Conservation (phyloP, 1,139 yeast genomes). For the Scheffersomyces cryptocercus region DNA sequence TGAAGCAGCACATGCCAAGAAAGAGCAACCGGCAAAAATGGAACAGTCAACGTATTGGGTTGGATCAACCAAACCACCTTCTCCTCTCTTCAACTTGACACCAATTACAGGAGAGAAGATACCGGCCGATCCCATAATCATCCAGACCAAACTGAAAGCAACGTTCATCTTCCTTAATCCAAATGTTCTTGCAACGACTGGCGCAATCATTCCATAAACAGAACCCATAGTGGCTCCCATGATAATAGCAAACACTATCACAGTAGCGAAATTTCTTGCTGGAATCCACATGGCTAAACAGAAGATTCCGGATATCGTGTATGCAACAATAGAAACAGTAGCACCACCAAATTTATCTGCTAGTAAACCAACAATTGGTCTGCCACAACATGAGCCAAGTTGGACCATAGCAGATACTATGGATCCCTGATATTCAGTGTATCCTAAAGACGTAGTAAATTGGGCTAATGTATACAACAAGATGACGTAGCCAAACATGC, state of each 20-base stretch:
- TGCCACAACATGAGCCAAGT: constrained; percentile 38
- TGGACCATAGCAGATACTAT: constrained; percentile 52
- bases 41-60: constrained; percentile 50
- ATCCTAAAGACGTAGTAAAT: constrained; percentile 29
- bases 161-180: constrained; percentile 53
- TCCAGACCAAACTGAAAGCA: constrained; percentile 51
- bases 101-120: constrained; percentile 57
- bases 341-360: constrained; percentile 50
- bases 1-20: constrained; percentile 40
- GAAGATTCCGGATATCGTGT: constrained; percentile 34
- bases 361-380: constrained; percentile 48
- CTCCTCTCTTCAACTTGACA: constrained; percentile 39
- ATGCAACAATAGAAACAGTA: constrained; percentile 38
- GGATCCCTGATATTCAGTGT: constrained; percentile 38
- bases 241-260: constrained; percentile 46
- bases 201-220: constrained; percentile 31
- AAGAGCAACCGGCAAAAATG: constrained; percentile 54
- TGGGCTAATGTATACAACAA: constrained; percentile 36
- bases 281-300: constrained; percentile 65
- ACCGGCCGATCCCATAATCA: constrained; percentile 46
- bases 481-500: constrained; percentile 39
- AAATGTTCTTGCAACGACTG: constrained; percentile 23
- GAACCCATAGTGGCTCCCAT: constrained; percentile 56
- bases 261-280: constrained; percentile 52
- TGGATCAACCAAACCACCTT: constrained; percentile 32